phyloP scores from a whole-genome alignment of 345 rosid species.

The Sapria himalayana region DNA sequence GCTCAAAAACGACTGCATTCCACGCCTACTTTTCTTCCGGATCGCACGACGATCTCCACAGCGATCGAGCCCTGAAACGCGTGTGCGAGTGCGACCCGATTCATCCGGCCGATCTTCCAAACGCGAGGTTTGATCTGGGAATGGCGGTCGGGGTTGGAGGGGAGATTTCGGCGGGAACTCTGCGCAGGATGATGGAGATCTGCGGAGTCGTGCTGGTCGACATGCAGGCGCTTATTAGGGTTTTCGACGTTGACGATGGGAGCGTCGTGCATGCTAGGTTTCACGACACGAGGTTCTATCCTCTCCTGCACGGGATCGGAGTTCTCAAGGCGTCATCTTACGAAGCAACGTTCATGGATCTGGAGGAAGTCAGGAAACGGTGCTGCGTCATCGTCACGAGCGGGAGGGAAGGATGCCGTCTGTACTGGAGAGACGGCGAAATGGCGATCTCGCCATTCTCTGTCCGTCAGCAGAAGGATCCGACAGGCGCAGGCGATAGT shows the following conservation, averaged over 20 bases:
- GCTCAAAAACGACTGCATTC: conserved; percentile 47
- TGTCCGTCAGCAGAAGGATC: conserved; percentile 75
- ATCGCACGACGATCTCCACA: conserved; percentile 13
- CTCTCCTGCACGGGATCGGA: conserved; percentile 34
- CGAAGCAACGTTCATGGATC: conserved; percentile 65
- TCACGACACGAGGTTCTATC: conserved; percentile 40
- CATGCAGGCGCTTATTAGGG: conserved; percentile 68
- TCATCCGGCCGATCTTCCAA: conserved; percentile 44
- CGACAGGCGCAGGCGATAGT: conserved; percentile 96
- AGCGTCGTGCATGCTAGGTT: conserved; percentile 41
- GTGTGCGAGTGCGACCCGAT: conserved; percentile 57
- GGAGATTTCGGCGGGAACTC: conserved; percentile 66
- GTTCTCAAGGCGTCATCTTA: conserved; percentile 74
- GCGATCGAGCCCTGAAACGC: conserved; percentile 57
- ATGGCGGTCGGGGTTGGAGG: conserved; percentile 98
- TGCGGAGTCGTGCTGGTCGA: conserved; percentile 61
- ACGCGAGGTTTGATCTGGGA: conserved; percentile 34
- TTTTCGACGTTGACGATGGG: conserved; percentile 38
- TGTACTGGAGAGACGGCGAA: conserved; percentile 37
- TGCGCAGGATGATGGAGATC: conserved; percentile 54
- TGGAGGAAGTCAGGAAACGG: conserved; percentile 47
- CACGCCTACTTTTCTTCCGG: conserved; percentile 53
- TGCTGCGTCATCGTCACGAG: conserved; percentile 79
- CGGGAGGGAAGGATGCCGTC: conserved; percentile 65
- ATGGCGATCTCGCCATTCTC: conserved; percentile 30